Conservation (phyloP, 768 basidiomycete species). For the Hydnomerulius pinastri region DNA sequence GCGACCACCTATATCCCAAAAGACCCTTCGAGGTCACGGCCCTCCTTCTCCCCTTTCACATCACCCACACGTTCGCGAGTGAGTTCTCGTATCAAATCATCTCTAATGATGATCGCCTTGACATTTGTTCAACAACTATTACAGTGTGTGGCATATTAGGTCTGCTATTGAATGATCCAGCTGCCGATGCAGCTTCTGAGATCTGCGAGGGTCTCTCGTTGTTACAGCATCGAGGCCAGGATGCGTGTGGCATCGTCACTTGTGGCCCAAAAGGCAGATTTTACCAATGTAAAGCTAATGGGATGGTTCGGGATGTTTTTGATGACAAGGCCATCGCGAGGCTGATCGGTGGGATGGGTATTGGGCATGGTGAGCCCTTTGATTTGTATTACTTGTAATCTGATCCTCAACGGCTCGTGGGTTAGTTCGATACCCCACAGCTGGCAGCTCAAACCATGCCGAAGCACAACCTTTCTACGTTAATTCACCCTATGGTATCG, state of each 20-base stretch:
- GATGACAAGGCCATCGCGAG: constrained; percentile 75
- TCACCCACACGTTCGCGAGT: constrained; percentile 24
- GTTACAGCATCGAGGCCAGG: constrained; percentile 95
- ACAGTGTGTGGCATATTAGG: constrained; percentile 93
- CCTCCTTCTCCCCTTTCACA: background rate
- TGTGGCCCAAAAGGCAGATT: constrained; percentile 94
- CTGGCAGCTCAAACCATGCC: constrained; percentile 93
- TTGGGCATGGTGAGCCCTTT: constrained; percentile 81
- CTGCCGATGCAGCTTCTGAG: constrained; percentile 76
- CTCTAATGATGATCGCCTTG: constrained; percentile 7
- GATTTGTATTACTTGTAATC: constrained; percentile 1
- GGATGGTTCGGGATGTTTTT: constrained; percentile 98
- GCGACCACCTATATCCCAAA: background rate
- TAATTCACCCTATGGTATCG: constrained; percentile 99
- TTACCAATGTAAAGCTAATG: constrained; percentile 98
- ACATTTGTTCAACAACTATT: no score
- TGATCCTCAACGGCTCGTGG: constrained; percentile 10
- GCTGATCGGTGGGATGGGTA: constrained; percentile 92
- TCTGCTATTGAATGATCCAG: constrained; percentile 78
- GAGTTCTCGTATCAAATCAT: constrained; percentile 16
- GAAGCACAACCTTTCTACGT: constrained; percentile 99
- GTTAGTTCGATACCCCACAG: constrained; percentile 95
- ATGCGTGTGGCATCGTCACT: constrained; percentile 97
- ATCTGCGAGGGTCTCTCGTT: constrained; percentile 95
- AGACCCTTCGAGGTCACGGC: background rate